Percentiles rank a stretch among this genome's conserved stretches.
Conservation (phyloP, 2,329 filamentous ascomycete genomes). For the Diaporthe sp. region DNA sequence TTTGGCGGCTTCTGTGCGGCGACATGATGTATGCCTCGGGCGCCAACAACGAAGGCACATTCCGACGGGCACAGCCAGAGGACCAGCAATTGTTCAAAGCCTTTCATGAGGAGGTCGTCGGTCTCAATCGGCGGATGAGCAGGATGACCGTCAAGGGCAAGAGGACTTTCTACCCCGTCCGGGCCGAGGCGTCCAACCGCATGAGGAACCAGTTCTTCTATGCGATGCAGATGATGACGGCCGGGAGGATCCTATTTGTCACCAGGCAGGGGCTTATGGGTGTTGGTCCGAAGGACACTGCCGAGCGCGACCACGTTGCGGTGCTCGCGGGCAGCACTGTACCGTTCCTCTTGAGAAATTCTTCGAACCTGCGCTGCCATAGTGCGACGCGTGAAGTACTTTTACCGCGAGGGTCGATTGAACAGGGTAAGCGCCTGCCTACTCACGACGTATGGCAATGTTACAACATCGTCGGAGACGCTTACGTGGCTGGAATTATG, state of each 20-base stretch:
- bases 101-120: not conserved
- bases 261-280: not conserved
- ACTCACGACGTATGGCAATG: no score
- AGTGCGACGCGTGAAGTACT: not conserved
- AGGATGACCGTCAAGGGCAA: not conserved
- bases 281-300: not conserved
- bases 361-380: not conserved
- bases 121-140: not conserved
- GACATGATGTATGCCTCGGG: not conserved
- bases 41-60: not conserved
- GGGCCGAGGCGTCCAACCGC: not conserved
- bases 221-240: slow-evolving; percentile 2
- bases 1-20: slow-evolving; percentile 7
- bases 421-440: not conserved
- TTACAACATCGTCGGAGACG: slow-evolving; percentile 6
- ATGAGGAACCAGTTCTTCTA: slow-evolving; percentile 14
- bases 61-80: not conserved
- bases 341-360: not conserved
- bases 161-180: not conserved
- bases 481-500: slow-evolving; percentile 11
- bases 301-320: not conserved
- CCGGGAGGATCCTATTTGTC: not conserved
- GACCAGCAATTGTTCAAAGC: not conserved
- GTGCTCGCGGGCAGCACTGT: slow-evolving; percentile 10
- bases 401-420: not conserved